These are phyloP conservation scores for Magnaporthiopsis incrustans DNA, from an alignment of 2,329 filamentous ascomycete genomes.

Conservation along the genomic window DNA sequence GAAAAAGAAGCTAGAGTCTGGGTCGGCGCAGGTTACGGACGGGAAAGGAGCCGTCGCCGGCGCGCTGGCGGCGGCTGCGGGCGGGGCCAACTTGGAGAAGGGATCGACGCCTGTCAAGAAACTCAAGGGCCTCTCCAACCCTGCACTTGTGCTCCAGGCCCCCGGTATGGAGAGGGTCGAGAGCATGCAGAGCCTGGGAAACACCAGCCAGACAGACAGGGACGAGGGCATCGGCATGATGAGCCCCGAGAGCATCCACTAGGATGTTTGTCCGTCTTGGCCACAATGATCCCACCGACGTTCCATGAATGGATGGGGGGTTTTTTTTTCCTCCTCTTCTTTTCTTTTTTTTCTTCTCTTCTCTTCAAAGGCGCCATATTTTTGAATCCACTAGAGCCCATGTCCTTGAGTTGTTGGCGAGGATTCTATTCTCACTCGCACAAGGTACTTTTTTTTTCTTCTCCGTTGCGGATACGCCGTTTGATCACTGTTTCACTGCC, in stretches of 20 bases:
- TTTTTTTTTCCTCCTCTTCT: no score
- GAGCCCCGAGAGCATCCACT: constrained; percentile 68
- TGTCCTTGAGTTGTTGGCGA: background rate
- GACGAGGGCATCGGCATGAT: constrained; percentile 68
- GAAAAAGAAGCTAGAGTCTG: constrained; percentile 65
- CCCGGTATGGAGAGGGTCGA: constrained; percentile 50
- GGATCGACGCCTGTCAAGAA: constrained; percentile 42
- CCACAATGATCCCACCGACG: background rate
- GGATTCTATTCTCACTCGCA: constrained; percentile 3
- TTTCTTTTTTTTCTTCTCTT: no score
- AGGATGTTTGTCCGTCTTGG: background rate
- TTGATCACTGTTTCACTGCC: background rate
- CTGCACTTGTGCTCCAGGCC: constrained; percentile 28
- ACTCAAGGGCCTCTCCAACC: constrained; percentile 24
- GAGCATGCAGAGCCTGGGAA: constrained; percentile 50
- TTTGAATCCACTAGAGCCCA: background rate
- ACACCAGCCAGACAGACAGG: constrained; percentile 58
- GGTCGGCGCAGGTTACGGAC: constrained; percentile 42
- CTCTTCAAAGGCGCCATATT: background rate
- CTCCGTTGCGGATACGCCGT: background rate
- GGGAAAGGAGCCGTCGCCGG: constrained; percentile 22
- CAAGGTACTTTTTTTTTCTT: background rate
- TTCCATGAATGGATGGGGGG: background rate
- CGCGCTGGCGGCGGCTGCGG: constrained; percentile 22
- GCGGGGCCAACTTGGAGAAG: constrained; percentile 26